phyloP scores from a whole-genome alignment of 1,139 yeast genomes.

The Pichia sp. region DNA sequence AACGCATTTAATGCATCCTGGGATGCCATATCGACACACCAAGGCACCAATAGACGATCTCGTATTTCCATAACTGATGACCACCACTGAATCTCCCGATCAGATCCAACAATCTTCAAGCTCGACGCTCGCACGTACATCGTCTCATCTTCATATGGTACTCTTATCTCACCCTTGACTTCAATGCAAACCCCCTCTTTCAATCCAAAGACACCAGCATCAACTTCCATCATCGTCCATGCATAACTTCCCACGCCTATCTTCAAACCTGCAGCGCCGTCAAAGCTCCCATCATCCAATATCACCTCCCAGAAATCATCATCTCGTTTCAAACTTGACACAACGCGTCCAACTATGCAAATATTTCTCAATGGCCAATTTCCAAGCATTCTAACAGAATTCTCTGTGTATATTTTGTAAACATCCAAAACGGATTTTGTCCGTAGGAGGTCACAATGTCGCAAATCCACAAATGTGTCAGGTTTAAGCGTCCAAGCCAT shows the following conservation, averaged over 20 bases:
- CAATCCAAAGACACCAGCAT: background rate
- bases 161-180: background rate
- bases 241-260: background rate
- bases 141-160: background rate
- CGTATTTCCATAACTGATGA: background rate
- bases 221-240: slow-evolving; percentile 3
- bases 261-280: background rate
- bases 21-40: slow-evolving; percentile 2
- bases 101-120: background rate
- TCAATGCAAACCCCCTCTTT: background rate
- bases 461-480: no score
- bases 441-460: no score
- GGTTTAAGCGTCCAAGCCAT: slow-evolving; percentile 29
- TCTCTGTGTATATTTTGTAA: no score
- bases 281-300: slow-evolving; percentile 5
- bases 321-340: slow-evolving; percentile 8
- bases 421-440: no score
- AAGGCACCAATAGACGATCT: background rate
- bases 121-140: no score
- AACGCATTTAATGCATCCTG: slow-evolving; percentile 6
- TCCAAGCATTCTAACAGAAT: slow-evolving; percentile 18
- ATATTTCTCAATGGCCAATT: slow-evolving; percentile 34
- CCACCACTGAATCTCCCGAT: slow-evolving; percentile 3
- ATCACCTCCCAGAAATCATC: background rate
- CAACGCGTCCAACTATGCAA: slow-evolving; percentile 29